Percentiles rank a stretch among this genome's conserved stretches.
phyloP scores from a whole-genome alignment of 1,284 basidiomycete species.

The Fomes fomentarius region DNA sequence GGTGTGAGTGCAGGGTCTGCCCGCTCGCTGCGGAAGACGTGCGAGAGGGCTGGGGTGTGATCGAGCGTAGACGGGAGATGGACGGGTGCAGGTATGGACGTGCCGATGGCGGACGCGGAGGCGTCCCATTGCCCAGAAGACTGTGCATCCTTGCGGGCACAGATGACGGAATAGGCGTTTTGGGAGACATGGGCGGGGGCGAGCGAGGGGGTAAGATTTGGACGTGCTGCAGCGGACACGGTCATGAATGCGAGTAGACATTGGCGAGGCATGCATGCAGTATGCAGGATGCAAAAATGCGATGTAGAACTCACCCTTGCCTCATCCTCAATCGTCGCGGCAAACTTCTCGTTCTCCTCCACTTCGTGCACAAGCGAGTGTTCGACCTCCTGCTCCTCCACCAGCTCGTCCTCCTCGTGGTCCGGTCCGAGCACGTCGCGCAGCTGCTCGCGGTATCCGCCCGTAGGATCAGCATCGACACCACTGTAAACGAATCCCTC shows the following conservation, averaged over 20 bases:
- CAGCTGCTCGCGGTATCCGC: constrained; percentile 65
- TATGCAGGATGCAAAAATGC: too few relatives aligned
- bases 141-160: constrained; percentile 42
- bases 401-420: constrained; percentile 52
- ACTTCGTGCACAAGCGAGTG: constrained; percentile 44
- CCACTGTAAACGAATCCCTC: constrained; percentile 75
- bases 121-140: constrained; percentile 31
- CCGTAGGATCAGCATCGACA: constrained; percentile 54
- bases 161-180: constrained; percentile 29
- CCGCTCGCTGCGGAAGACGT: constrained; percentile 51
- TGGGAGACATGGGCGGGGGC: constrained; percentile 44
- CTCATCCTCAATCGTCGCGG: constrained; percentile 34
- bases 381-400: constrained; percentile 47
- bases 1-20: constrained; percentile 46
- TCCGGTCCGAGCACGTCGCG: constrained; percentile 74
- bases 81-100: constrained; percentile 73
- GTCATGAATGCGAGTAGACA: constrained; percentile 11
- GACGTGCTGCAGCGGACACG: constrained; percentile 32
- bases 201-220: constrained; percentile 46
- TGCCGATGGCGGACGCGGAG: constrained; percentile 37
- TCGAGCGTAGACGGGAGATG: constrained; percentile 82
- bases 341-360: constrained; percentile 38
- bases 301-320: constrained; percentile 43
- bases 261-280: constrained; percentile 14
- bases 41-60: constrained; percentile 55